Evolutionary conservation across 352 stramenopile species (phyloP).

Genomic region (Thalassiosira livingstoniorum): DNA sequence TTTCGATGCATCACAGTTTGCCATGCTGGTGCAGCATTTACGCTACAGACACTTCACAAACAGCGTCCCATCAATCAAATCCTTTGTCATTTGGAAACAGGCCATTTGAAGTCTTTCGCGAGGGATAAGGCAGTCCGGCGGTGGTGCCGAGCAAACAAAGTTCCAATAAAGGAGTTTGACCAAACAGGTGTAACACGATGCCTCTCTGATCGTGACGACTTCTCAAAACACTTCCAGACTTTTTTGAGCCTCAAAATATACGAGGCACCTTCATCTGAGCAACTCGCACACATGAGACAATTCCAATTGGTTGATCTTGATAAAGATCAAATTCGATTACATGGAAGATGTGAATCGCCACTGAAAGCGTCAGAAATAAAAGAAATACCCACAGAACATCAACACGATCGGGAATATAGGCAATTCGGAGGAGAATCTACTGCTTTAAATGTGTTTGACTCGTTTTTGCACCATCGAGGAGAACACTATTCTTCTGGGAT

Average conservation of each 20-base stretch:
- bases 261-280: slow-evolving; percentile 24
- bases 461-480: slow-evolving; percentile 66
- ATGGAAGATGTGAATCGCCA: slow-evolving; percentile 37
- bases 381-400: slow-evolving; percentile 62
- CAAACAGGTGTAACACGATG: slow-evolving; percentile 73
- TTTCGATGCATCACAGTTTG: slow-evolving; percentile 72
- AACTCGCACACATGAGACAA: slow-evolving; percentile 30
- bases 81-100: slow-evolving; percentile 72
- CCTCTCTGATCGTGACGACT: slow-evolving; percentile 72
- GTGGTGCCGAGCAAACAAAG: slow-evolving; percentile 63
- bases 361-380: slow-evolving; percentile 43
- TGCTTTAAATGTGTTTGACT: slow-evolving; percentile 59
- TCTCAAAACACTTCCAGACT: slow-evolving; percentile 56
- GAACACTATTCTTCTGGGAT: slow-evolving; percentile 68
- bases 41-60: slow-evolving; percentile 57
- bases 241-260: slow-evolving; percentile 63
- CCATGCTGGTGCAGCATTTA: slow-evolving; percentile 56
- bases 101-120: slow-evolving; percentile 71
- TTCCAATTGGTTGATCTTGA: slow-evolving; percentile 30
- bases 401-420: slow-evolving; percentile 55
- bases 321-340: slow-evolving; percentile 35
- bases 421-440: slow-evolving; percentile 68
- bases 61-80: slow-evolving; percentile 62
- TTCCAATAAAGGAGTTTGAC: slow-evolving; percentile 68
- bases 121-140: slow-evolving; percentile 67